Evolutionary conservation across 2,329 filamentous ascomycete genomes (phyloP).

Genomic region (Lachnellula subtilissima): DNA sequence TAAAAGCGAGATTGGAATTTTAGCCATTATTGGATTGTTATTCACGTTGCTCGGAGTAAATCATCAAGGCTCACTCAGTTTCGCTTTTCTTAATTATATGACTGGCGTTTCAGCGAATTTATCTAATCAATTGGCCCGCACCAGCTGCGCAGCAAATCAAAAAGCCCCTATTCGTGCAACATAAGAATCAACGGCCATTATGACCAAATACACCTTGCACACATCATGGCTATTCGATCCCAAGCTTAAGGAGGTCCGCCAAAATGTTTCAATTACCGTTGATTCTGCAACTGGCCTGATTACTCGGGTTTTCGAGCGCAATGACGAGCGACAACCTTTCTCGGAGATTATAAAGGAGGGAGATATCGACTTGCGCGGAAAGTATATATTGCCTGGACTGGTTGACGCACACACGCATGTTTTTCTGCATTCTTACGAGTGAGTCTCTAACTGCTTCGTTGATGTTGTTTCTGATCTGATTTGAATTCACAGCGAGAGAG

Average conservation of each 20-base stretch:
- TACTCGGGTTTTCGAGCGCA: constrained; percentile 30
- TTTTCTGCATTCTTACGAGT: constrained; percentile 48
- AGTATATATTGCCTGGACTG: constrained; percentile 47
- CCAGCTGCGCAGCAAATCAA: too few relatives aligned
- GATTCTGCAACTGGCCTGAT: constrained; percentile 39
- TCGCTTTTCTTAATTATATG: too few relatives aligned
- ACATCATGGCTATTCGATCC: constrained; percentile 45
- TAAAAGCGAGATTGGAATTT: too few relatives aligned
- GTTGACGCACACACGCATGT: constrained; percentile 54
- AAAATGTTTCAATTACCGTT: constrained; percentile 41
- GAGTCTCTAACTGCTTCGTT: constrained; percentile 4
- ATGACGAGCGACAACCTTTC: constrained; percentile 8
- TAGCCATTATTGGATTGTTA: too few relatives aligned
- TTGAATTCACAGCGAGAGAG: constrained; percentile 32
- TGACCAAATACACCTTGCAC: constrained; percentile 34
- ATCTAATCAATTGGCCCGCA: too few relatives aligned
- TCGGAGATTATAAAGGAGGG: constrained; percentile 25
- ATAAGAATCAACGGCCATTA: neutral
- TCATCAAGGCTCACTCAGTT: too few relatives aligned
- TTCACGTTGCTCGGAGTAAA: too few relatives aligned
- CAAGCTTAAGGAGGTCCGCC: constrained; percentile 36
- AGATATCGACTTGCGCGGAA: constrained; percentile 51
- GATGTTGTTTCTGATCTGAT: neutral
- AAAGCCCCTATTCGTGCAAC: too few relatives aligned
- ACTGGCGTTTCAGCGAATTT: too few relatives aligned